phyloP scores from a whole-genome alignment of 306 rosid species.

The Argentina anserina region DNA sequence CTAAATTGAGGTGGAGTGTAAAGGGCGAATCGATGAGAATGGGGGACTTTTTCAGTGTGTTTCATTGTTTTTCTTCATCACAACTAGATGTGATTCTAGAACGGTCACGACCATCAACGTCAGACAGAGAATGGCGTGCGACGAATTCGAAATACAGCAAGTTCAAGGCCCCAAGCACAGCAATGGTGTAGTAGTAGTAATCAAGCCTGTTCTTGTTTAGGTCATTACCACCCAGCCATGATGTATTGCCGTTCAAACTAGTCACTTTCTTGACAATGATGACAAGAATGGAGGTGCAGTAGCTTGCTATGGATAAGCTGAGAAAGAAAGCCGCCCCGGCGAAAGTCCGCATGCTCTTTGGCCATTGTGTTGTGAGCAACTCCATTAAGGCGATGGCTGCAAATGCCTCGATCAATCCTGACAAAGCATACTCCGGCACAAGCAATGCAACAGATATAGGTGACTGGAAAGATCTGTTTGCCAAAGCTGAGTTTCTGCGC shows the following conservation, averaged over 20 bases:
- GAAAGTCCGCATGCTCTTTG: constrained; percentile 53
- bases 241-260: constrained; percentile 8
- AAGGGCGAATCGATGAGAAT: not conserved
- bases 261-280: constrained; percentile 18
- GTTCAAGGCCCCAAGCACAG: constrained; percentile 34
- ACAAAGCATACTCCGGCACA: constrained; percentile 47
- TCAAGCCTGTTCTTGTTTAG: constrained; percentile 59
- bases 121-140: constrained; percentile 30
- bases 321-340: constrained; percentile 60
- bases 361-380: constrained; percentile 47
- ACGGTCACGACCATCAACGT: constrained; percentile 5
- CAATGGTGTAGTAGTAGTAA: constrained; percentile 50
- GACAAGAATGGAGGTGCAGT: constrained; percentile 32
- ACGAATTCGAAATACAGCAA: constrained; percentile 39
- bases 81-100: not conserved
- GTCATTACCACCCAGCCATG: constrained; percentile 61
- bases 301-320: constrained; percentile 43
- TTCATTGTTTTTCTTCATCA: not conserved
- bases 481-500: constrained; percentile 35
- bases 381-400: constrained; percentile 63
- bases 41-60: not conserved
- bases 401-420: constrained; percentile 54
- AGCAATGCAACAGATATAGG: constrained; percentile 38
- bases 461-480: constrained; percentile 28
- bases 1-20: no score